These are phyloP conservation scores for Sugiyamaella boreocaroliniensis DNA, from an alignment of 805 yeast species.

Conservation along the genomic window DNA sequence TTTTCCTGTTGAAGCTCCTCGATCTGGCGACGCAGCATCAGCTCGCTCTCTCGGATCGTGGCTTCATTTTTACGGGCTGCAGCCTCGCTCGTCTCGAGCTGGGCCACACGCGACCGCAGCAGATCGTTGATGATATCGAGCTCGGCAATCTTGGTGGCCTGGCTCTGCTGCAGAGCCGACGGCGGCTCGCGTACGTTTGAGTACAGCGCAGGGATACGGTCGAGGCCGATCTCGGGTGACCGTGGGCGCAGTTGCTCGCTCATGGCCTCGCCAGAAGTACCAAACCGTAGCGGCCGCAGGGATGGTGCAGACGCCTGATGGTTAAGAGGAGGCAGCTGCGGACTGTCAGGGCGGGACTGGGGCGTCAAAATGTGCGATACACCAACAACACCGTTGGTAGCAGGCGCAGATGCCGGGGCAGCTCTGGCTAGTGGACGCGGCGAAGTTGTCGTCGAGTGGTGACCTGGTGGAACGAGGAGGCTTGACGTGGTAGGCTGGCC, in stretches of 20 bases:
- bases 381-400: neutral
- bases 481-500: too few relatives aligned
- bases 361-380: constrained; percentile 20
- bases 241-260: constrained; percentile 19
- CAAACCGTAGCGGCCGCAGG: constrained; percentile 3
- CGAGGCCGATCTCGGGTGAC: constrained; percentile 13
- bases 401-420: constrained; percentile 1
- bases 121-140: constrained; percentile 85
- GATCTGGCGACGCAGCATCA: constrained; percentile 14
- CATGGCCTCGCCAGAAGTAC: constrained; percentile 11
- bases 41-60: constrained; percentile 16
- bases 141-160: constrained; percentile 79
- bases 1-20: constrained; percentile 14
- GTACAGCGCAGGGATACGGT: constrained; percentile 14
- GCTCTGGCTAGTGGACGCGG: too few relatives aligned
- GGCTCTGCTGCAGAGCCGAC: constrained; percentile 10
- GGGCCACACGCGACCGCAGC: constrained; percentile 73
- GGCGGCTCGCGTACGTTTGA: constrained; percentile 3
- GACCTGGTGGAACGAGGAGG: constrained; percentile 1
- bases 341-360: constrained; percentile 22
- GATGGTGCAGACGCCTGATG: neutral
- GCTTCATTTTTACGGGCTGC: constrained; percentile 26
- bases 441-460: neutral
- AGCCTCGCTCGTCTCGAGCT: constrained; percentile 53
- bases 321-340: constrained; percentile 8